A percentile compares a stretch with the other conserved stretches of the same genome.
Evolutionary conservation across 23 red algal species (phyloP).

Genomic region (Gracilariopsis chorda): DNA sequence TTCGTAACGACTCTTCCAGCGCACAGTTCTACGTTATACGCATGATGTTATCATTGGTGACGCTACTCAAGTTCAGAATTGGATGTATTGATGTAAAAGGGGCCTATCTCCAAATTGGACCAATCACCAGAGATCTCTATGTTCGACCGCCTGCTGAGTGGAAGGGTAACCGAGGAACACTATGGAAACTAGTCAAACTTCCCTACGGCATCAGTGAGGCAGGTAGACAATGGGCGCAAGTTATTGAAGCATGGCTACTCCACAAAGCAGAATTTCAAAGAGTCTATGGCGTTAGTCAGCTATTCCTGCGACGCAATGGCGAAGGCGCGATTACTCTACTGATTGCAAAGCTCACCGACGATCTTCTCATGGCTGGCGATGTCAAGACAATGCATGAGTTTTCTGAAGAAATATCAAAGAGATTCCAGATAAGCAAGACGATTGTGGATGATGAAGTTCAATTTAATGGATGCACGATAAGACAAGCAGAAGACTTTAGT

Average conservation of each 20-base stretch:
- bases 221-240: slow-evolving; percentile 22
- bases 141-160: slow-evolving; percentile 31
- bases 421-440: slow-evolving; percentile 31
- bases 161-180: not conserved
- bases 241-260: slow-evolving; percentile 25
- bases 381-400: not conserved
- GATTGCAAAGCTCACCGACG: slow-evolving; percentile 21
- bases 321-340: not conserved
- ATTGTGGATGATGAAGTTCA: slow-evolving; percentile 26
- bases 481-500: not conserved
- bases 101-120: slow-evolving; percentile 44
- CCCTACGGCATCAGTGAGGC: slow-evolving; percentile 37
- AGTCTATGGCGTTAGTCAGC: not conserved
- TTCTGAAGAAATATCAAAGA: not conserved
- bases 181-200: slow-evolving; percentile 24
- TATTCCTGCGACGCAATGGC: not conserved
- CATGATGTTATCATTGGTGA: not conserved
- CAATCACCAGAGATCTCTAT: not conserved
- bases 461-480: slow-evolving; percentile 22
- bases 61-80: not conserved
- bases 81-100: slow-evolving; percentile 50
- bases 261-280: not conserved
- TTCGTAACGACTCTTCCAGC: slow-evolving; percentile 32
- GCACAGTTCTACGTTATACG: slow-evolving; percentile 39
- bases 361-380: slow-evolving; percentile 8